phyloP scores from a whole-genome alignment of 768 basidiomycete species.

The Leccinum subtestaceum region DNA sequence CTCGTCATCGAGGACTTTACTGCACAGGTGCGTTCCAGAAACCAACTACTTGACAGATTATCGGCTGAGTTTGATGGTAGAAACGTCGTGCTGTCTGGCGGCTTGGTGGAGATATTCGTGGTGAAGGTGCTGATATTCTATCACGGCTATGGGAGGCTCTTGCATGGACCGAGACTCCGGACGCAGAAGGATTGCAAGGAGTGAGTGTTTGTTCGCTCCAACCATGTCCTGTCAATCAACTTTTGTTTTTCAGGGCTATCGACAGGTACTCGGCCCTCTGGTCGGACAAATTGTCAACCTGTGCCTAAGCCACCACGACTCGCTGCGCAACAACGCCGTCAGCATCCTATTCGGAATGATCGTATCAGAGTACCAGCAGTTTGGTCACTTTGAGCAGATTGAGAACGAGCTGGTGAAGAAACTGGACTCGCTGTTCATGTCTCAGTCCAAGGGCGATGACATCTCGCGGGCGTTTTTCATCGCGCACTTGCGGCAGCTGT shows the following conservation, averaged over 20 bases:
- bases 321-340: constrained; percentile 84
- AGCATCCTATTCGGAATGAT: constrained; percentile 96
- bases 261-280: constrained; percentile 75
- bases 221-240: not conserved
- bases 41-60: not conserved
- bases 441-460: constrained; percentile 86
- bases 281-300: constrained; percentile 89
- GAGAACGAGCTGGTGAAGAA: constrained; percentile 91
- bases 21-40: constrained; percentile 64
- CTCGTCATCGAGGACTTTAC: constrained; percentile 93
- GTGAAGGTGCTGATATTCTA: constrained; percentile 82
- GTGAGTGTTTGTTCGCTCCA: constrained; percentile 41
- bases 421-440: constrained; percentile 90
- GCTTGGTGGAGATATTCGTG: constrained; percentile 92
- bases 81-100: constrained; percentile 96
- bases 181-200: constrained; percentile 53
- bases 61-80: constrained; percentile 37
- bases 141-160: constrained; percentile 83
- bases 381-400: constrained; percentile 82
- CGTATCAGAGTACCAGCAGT: constrained; percentile 83
- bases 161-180: constrained; percentile 66
- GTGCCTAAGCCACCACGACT: constrained; percentile 93
- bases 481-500: constrained; percentile 83
- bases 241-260: constrained; percentile 61
- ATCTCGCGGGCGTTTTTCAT: constrained; percentile 93